phyloP scores from a whole-genome alignment of 495 filamentous ascomycete species.

The Penicillium samsonianum region DNA sequence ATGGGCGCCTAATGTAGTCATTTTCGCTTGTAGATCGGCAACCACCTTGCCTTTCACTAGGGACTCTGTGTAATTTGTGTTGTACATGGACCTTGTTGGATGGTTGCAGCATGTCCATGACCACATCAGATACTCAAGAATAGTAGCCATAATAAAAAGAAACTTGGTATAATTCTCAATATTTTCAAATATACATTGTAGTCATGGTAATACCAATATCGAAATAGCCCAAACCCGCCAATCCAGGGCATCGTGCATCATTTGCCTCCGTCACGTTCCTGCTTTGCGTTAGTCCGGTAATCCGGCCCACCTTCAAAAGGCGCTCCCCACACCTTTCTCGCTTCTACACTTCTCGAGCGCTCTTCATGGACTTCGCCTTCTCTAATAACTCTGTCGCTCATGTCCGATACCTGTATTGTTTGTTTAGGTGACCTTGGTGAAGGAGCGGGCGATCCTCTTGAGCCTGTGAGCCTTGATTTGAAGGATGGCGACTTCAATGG shows the following conservation, averaged over 20 bases:
- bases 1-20: conserved; percentile 3
- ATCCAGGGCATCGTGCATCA: conserved; percentile 27
- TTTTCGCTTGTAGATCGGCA: neutral
- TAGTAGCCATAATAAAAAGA: neutral
- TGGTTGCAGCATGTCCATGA: neutral
- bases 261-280: conserved; percentile 48
- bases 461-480: conserved; percentile 48
- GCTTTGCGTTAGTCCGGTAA: conserved; percentile 48
- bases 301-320: conserved; percentile 50
- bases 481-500: conserved; percentile 33
- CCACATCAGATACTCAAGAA: neutral
- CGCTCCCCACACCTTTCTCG: conserved; percentile 42
- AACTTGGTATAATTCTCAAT: neutral
- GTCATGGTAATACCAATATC: neutral
- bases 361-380: conserved; percentile 50
- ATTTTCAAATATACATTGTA: neutral
- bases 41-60: neutral
- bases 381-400: conserved; percentile 47
- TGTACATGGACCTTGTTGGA: conserved; percentile 3
- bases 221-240: neutral
- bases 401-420: conserved; percentile 95
- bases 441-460: conserved; percentile 53
- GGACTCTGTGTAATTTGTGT: neutral
- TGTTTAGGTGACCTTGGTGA: conserved; percentile 88
- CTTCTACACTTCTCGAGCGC: conserved; percentile 27